Conservation (phyloP, 2,329 filamentous ascomycete species). For the Alternaria solani region DNA sequence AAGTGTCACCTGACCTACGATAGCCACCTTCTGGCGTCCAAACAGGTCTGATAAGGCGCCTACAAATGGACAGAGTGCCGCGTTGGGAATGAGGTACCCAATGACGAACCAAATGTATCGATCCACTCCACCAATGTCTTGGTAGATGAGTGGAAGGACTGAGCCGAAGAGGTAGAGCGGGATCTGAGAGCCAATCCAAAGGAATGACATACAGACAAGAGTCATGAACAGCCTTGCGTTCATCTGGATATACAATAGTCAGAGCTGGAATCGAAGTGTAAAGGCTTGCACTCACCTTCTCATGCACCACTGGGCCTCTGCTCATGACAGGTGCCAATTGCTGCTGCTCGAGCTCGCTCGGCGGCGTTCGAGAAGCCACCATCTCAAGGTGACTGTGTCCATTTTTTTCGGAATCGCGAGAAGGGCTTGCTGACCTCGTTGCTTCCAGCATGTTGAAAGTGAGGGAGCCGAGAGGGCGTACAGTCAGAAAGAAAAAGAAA, state of each 20-base stretch:
- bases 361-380: slow-evolving; percentile 21
- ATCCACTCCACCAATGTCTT: slow-evolving; percentile 67
- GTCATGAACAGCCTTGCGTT: slow-evolving; percentile 60
- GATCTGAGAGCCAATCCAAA: slow-evolving; percentile 69
- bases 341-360: slow-evolving; percentile 32
- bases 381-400: slow-evolving; percentile 26
- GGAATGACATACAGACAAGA: slow-evolving; percentile 65
- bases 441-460: slow-evolving; percentile 19
- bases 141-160: slow-evolving; percentile 62
- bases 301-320: slow-evolving; percentile 32
- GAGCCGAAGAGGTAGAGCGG: slow-evolving; percentile 60
- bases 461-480: slow-evolving; percentile 3
- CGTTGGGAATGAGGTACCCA: slow-evolving; percentile 64
- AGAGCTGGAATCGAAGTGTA: neutral
- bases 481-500: slow-evolving; percentile 1
- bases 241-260: slow-evolving; percentile 20
- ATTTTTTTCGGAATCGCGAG: slow-evolving; percentile 21
- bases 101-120: slow-evolving; percentile 65
- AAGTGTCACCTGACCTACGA: slow-evolving; percentile 43
- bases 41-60: slow-evolving; percentile 55
- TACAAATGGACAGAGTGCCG: slow-evolving; percentile 69
- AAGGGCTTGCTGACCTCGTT: slow-evolving; percentile 1
- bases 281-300: slow-evolving; percentile 25
- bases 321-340: slow-evolving; percentile 19
- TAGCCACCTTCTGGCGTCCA: slow-evolving; percentile 45